Conservation (phyloP, 1,284 basidiomycete genomes). For the Golubevia pallescens region DNA sequence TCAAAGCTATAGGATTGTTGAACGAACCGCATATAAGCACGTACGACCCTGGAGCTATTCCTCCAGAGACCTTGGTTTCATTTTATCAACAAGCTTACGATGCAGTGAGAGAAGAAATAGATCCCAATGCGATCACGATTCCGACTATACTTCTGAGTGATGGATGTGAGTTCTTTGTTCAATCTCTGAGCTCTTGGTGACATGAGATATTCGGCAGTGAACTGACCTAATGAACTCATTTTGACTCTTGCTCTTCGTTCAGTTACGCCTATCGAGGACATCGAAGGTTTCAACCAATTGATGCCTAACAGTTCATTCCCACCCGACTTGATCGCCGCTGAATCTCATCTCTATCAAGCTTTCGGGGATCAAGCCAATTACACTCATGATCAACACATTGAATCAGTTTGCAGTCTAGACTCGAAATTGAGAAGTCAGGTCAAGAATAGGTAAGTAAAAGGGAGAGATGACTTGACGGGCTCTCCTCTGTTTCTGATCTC, state of each 20-base stretch:
- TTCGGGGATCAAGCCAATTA: background rate
- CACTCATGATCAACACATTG: slow-evolving; percentile 1
- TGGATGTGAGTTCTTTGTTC: no score
- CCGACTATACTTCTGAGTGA: background rate
- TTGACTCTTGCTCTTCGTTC: no score
- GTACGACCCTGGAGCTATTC: background rate
- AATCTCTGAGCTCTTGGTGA: no score
- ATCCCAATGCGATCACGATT: no score
- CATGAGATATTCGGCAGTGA: no score
- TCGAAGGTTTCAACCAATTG: background rate
- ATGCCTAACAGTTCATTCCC: background rate
- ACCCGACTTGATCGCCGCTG: background rate
- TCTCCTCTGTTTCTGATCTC: no score
- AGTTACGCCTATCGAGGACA: background rate
- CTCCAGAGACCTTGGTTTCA: background rate
- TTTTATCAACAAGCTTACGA: background rate
- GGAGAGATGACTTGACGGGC: no score
- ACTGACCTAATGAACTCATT: no score
- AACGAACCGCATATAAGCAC: background rate
- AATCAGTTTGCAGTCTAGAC: background rate
- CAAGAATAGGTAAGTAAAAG: no score
- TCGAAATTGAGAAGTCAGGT: no score
- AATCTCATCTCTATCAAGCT: background rate
- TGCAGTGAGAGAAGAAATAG: no score
- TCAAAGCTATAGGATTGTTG: background rate